Base-by-base conservation (phyloP, 176 grass and related monocot genomes). In the Paspalum vaginatum region DNA sequence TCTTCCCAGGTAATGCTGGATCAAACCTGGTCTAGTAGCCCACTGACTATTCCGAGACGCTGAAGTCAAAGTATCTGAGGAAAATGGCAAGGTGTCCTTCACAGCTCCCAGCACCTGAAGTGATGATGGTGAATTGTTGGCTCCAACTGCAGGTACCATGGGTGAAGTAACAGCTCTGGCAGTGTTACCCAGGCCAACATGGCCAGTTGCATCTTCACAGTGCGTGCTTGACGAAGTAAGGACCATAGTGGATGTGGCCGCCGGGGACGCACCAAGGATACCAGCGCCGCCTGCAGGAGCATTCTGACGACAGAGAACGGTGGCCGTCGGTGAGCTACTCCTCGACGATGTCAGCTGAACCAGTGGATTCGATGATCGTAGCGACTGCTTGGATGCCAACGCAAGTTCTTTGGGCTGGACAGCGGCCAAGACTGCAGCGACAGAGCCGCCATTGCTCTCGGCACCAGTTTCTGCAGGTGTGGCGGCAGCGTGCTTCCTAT, bases 11-110 rank as follows among this genome's bases (percentile, higher is more conserved):
- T 64, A 85, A 44, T 61, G 41, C 22, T 75, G 80, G 59, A 69
- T 51, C 40, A 93, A 82, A 39, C 91, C 81, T 48, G 59, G 45
- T 41, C 51, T 77, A 54, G 25, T 32, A 4, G 79, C 70, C 47
- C 79, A 75, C 63, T 9, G 1, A 56, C 18, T 50, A 9, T 20
- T 58, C 24, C 21, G n/a, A 25, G 47, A 44, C 71, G 51, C 22
- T 9, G 11, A 58, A 58, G 9, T 58, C n/a, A 14, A 66, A 72
- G 15, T 0, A 24, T 47, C 41, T 17, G 60, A 4, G 16, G 73
- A 73, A 67, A 51, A 61, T 45, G 59, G 41, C 21, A 66, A 15
- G 37, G 8, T 74, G 54, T 58, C 85, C 32, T 84, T 45, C 15
- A 63, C 38, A 54, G 73, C 57, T 48, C 79, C 79, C 14, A 64